Evolutionary conservation across 495 filamentous ascomycete genomes (phyloP).

Genomic region (Xylaria intraflava): DNA sequence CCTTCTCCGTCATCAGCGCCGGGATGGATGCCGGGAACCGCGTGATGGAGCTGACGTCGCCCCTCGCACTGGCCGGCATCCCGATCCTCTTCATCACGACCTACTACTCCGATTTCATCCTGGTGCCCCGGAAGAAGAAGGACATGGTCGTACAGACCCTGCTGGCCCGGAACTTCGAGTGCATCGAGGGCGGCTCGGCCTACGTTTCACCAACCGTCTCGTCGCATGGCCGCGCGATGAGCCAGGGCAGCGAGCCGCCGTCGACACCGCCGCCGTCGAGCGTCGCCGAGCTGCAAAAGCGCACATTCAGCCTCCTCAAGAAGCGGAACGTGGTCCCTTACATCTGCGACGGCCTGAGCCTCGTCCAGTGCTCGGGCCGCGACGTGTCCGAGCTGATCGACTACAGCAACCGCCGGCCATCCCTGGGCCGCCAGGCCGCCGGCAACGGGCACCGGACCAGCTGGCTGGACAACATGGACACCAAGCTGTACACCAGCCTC

Average conservation of each 20-base stretch:
- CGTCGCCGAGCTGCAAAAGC: constrained; percentile 68
- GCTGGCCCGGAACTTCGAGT: constrained; percentile 74
- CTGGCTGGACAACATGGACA: constrained; percentile 49
- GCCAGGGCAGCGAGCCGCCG: constrained; percentile 47
- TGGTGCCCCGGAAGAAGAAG: constrained; percentile 72
- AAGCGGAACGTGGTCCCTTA: constrained; percentile 66
- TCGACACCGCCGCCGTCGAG: constrained; percentile 71
- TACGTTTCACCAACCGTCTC: constrained; percentile 57
- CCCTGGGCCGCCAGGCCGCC: constrained; percentile 13
- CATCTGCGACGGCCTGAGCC: constrained; percentile 58
- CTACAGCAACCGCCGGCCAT: constrained; percentile 18
- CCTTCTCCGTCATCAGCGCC: constrained; percentile 79
- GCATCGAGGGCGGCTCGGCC: constrained; percentile 60
- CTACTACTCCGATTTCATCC: constrained; percentile 95
- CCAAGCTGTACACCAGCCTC: constrained; percentile 61
- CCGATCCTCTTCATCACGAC: constrained; percentile 98
- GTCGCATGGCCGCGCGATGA: constrained; percentile 44
- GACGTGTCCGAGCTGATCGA: constrained; percentile 29
- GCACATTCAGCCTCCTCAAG: constrained; percentile 72
- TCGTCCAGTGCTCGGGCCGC: constrained; percentile 77
- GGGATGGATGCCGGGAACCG: constrained; percentile 91
- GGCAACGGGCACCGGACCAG: constrained; percentile 28
- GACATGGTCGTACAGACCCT: constrained; percentile 68
- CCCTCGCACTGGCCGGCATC: constrained; percentile 84
- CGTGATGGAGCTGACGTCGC: constrained; percentile 85